phyloP scores from a whole-genome alignment of 2,329 filamentous ascomycete species.

The Penicillium janthinellum region DNA sequence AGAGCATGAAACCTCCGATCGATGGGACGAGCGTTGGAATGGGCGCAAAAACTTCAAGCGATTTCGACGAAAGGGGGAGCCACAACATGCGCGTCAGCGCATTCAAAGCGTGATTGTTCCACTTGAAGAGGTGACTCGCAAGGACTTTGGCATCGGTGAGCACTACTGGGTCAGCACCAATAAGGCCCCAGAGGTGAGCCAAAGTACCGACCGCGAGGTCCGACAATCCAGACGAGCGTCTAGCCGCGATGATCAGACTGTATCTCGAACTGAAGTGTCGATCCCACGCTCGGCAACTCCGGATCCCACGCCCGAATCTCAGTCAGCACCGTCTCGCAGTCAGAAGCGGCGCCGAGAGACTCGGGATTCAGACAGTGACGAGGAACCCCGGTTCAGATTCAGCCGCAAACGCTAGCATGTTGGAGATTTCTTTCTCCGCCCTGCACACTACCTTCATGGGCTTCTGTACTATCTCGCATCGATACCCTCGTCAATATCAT shows the following conservation, averaged over 20 bases:
- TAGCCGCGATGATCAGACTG: slow-evolving; percentile 1
- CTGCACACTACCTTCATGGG: not conserved
- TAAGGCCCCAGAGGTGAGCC: slow-evolving; percentile 30
- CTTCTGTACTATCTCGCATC: slow-evolving; percentile 10
- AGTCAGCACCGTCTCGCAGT: slow-evolving; percentile 21
- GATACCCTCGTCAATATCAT: slow-evolving; percentile 17
- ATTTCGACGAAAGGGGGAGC: slow-evolving; percentile 56
- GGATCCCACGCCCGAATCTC: slow-evolving; percentile 24
- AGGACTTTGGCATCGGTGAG: slow-evolving; percentile 73
- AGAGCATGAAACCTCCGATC: slow-evolving; percentile 53
- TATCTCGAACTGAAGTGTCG: slow-evolving; percentile 15
- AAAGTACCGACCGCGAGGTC: slow-evolving; percentile 25
- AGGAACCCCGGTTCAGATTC: slow-evolving; percentile 59
- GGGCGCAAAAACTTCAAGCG: slow-evolving; percentile 95
- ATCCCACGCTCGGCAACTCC: slow-evolving; percentile 17
- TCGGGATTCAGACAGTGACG: slow-evolving; percentile 58
- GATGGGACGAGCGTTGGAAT: slow-evolving; percentile 91
- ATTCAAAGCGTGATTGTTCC: slow-evolving; percentile 65
- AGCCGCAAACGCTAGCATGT: slow-evolving; percentile 44
- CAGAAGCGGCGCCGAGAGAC: slow-evolving; percentile 40
- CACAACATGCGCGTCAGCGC: slow-evolving; percentile 41
- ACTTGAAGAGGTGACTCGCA: slow-evolving; percentile 70
- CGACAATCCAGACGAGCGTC: slow-evolving; percentile 8
- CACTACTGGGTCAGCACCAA: slow-evolving; percentile 66
- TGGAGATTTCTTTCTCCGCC: not conserved